phyloP scores from a whole-genome alignment of 1,284 basidiomycete genomes.

The Austroboletus olivaceoglutinosus region DNA sequence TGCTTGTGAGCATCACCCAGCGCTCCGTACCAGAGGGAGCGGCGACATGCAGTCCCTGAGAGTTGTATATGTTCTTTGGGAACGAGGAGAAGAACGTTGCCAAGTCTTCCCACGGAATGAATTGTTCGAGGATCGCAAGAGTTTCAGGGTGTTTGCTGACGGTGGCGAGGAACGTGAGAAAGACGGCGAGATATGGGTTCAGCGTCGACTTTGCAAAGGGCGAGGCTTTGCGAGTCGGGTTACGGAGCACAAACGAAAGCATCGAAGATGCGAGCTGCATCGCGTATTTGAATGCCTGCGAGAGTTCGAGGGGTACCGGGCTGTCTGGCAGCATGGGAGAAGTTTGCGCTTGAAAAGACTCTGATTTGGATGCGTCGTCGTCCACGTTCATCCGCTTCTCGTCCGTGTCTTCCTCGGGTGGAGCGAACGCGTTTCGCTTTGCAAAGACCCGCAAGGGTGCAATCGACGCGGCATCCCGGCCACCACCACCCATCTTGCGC shows the following conservation, averaged over 20 bases:
- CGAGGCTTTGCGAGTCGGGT: conserved; percentile 60
- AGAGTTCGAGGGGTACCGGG: conserved; percentile 40
- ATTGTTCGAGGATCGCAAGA: conserved; percentile 64
- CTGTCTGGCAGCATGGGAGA: conserved; percentile 43
- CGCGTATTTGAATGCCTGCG: conserved; percentile 68
- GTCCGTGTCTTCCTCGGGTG: conserved; percentile 41
- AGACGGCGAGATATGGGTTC: conserved; percentile 84
- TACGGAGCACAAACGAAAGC: conserved; percentile 69
- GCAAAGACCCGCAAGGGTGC: conserved; percentile 46
- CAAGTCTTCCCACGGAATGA: conserved; percentile 84
- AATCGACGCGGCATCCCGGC: conserved; percentile 35
- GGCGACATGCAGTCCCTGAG: conserved; percentile 39
- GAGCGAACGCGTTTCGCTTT: conserved; percentile 34
- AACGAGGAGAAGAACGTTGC: conserved; percentile 64
- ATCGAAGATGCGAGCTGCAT: conserved; percentile 79
- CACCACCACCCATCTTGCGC: conserved; percentile 50
- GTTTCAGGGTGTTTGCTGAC: conserved; percentile 64
- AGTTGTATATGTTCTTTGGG: conserved; percentile 54
- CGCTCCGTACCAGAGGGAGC: conserved; percentile 35
- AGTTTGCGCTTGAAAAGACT: conserved; percentile 20
- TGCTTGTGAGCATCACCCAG: conserved; percentile 62
- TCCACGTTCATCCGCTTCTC: conserved; percentile 73
- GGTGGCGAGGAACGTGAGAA: conserved; percentile 87
- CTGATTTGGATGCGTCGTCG: conserved; percentile 37
- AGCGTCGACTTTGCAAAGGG: conserved; percentile 57